These are phyloP conservation scores for Rhododendron henanense DNA, from an alignment of 148 eudicot genomes.

Conservation along the genomic window DNA sequence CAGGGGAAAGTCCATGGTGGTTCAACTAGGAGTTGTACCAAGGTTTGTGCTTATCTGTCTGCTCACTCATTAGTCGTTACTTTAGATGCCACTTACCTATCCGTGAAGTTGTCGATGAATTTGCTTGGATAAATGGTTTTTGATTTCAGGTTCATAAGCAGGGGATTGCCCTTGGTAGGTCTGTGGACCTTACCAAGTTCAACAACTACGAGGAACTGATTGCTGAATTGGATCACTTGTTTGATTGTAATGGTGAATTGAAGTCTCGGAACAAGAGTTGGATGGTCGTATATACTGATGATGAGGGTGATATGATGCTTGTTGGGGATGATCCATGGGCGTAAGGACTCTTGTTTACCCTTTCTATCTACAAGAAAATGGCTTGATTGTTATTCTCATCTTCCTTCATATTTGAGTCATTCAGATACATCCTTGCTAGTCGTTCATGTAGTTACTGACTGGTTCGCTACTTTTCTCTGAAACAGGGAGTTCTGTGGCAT, in stretches of 20 bases:
- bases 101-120: not conserved
- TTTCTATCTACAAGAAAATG: not conserved
- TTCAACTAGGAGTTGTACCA: constrained; percentile 87
- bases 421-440: not conserved
- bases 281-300: constrained; percentile 86
- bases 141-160: constrained; percentile 86
- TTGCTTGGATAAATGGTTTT: not conserved
- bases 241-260: constrained; percentile 82
- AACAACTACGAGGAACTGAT: constrained; percentile 66
- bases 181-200: constrained; percentile 88
- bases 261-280: constrained; percentile 62
- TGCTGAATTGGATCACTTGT: constrained; percentile 75
- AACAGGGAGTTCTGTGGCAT: constrained; percentile 85
- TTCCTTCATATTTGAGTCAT: not conserved
- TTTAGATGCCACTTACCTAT: not conserved
- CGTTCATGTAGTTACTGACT: not conserved
- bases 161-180: constrained; percentile 91
- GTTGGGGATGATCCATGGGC: constrained; percentile 99
- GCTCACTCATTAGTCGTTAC: not conserved
- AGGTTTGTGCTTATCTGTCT: constrained; percentile 39
- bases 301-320: constrained; percentile 99
- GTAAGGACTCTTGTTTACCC: constrained; percentile 39
- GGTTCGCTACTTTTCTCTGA: not conserved
- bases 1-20: constrained; percentile 54
- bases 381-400: not conserved